phyloP scores from a whole-genome alignment of 208 protist genomes.

The Trypanosoma vivax region DNA sequence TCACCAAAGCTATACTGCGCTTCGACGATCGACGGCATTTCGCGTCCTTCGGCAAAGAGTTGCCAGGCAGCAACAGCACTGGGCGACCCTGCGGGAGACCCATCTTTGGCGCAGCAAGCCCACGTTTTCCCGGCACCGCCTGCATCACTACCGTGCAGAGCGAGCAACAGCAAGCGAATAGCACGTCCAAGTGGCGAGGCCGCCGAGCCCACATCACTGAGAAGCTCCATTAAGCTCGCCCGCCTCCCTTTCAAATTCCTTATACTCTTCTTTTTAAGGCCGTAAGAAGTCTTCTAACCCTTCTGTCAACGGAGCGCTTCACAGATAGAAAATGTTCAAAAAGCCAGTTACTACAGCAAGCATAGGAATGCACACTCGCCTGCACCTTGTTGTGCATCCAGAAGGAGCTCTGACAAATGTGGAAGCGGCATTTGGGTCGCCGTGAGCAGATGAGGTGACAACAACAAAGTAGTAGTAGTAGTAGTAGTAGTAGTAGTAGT shows the following conservation, averaged over 20 bases:
- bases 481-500: no score
- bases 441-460: no score
- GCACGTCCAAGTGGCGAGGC: conserved; percentile 1
- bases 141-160: background rate
- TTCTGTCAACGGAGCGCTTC: no score
- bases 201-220: background rate
- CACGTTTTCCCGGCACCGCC: background rate
- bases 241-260: background rate
- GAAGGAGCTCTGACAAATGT: no score
- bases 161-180: conserved; percentile 13
- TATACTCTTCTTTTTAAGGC: background rate
- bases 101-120: conserved; percentile 5
- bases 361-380: no score
- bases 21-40: conserved; percentile 2
- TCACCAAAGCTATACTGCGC: background rate
- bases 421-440: no score
- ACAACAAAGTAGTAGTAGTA: no score
- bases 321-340: no score
- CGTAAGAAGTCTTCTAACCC: no score
- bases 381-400: no score
- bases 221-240: conserved; percentile 3
- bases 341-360: no score
- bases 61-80: conserved; percentile 1
- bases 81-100: background rate
- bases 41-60: background rate